Conservation (phyloP, 352 stramenopile genomes). For the Pythium vanterpoolii region DNA sequence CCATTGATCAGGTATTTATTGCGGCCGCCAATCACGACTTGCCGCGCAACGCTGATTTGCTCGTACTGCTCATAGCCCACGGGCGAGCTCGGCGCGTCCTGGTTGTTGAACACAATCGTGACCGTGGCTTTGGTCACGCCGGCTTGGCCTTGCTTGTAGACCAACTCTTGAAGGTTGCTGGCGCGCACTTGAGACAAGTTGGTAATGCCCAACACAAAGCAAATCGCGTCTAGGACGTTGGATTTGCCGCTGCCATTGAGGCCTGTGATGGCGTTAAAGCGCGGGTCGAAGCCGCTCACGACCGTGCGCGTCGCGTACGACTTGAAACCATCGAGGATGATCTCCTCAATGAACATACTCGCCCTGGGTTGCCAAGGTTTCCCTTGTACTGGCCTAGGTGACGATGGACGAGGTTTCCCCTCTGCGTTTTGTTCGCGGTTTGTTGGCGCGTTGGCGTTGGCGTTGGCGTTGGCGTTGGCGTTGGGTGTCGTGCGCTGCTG, state of each 20-base stretch:
- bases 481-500: constrained; percentile 1
- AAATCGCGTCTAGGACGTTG: constrained; percentile 99
- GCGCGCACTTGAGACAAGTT: constrained; percentile 98
- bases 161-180: constrained; percentile 98
- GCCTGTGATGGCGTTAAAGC: constrained; percentile 99
- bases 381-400: neutral
- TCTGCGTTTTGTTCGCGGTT: neutral
- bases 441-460: constrained; percentile 7
- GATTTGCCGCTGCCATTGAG: constrained; percentile 99
- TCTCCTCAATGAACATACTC: constrained; percentile 98
- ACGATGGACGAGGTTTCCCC: neutral
- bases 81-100: constrained; percentile 89
- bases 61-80: constrained; percentile 98
- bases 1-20: constrained; percentile 99
- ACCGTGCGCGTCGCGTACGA: constrained; percentile 99
- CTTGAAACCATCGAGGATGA: constrained; percentile 99
- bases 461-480: neutral
- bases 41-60: constrained; percentile 98
- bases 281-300: constrained; percentile 97
- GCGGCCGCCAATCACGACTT: constrained; percentile 98
- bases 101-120: constrained; percentile 99
- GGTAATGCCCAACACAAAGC: constrained; percentile 99
- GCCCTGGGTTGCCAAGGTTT: neutral
- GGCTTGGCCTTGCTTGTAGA: constrained; percentile 99
- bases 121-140: constrained; percentile 99